phyloP scores from a whole-genome alignment of 2,329 filamentous ascomycete species.

The Ophiostoma sp. region DNA sequence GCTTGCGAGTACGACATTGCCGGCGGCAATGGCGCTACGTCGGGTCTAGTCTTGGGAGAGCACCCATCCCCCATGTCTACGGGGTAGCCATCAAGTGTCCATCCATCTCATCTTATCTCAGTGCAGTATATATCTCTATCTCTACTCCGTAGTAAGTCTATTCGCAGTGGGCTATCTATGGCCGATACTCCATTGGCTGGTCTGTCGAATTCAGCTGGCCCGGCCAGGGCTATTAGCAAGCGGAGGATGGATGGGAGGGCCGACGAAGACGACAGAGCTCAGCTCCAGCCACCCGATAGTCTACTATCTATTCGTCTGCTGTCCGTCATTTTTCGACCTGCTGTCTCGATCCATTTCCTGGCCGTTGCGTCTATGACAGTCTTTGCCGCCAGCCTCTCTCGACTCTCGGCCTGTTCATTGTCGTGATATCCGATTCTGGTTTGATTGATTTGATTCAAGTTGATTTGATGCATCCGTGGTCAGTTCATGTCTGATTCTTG shows the following conservation, averaged over 20 bases:
- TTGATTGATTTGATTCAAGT: too few relatives aligned
- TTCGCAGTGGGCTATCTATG: not conserved
- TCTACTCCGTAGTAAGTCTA: too few relatives aligned
- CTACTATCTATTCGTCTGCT: not conserved
- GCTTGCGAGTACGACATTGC: slow-evolving; percentile 7
- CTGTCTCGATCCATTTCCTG: not conserved
- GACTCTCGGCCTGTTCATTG: too few relatives aligned
- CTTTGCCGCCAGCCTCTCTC: not conserved
- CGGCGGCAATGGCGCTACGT: slow-evolving; percentile 2
- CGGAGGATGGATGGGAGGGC: not conserved
- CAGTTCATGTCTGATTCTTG: too few relatives aligned
- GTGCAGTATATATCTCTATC: not conserved
- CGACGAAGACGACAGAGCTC: not conserved
- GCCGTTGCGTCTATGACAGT: not conserved
- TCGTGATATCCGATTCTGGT: too few relatives aligned
- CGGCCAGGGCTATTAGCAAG: not conserved
- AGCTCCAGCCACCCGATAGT: not conserved
- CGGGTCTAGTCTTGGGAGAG: not conserved
- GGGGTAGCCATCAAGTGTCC: too few relatives aligned
- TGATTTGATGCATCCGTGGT: too few relatives aligned
- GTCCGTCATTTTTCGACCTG: not conserved
- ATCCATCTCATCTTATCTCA: not conserved
- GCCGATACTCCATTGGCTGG: not conserved
- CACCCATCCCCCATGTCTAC: too few relatives aligned
- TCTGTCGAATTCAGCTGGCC: not conserved